phyloP scores from a whole-genome alignment of 306 rosid species.

The Lathyrus oleraceus region DNA sequence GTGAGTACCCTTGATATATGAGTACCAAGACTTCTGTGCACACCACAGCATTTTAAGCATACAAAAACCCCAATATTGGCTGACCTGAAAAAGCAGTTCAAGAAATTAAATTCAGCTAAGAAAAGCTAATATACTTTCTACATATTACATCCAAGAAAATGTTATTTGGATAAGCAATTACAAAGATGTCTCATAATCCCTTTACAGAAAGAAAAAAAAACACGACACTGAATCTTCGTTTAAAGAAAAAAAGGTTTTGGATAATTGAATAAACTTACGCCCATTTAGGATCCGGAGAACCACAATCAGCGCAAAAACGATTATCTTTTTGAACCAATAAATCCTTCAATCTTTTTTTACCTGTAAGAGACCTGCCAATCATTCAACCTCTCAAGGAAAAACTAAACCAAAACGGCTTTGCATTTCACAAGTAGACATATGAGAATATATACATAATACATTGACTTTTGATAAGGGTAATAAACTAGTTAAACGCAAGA shows the following conservation, averaged over 20 bases:
- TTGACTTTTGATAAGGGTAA: not conserved
- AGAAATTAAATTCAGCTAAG: slow-evolving; percentile 26
- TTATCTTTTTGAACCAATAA: slow-evolving; percentile 78
- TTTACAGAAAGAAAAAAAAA: not conserved
- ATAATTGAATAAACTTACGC: slow-evolving; percentile 64
- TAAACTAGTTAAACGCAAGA: slow-evolving; percentile 11
- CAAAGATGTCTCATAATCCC: slow-evolving; percentile 20
- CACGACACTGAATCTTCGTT: not conserved
- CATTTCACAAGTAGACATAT: slow-evolving; percentile 4
- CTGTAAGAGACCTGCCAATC: slow-evolving; percentile 50
- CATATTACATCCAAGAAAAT: not conserved
- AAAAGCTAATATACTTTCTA: slow-evolving; percentile 1
- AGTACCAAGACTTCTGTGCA: slow-evolving; percentile 88
- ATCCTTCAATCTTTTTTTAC: slow-evolving; percentile 75
- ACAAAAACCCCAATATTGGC: slow-evolving; percentile 92
- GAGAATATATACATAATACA: not conserved
- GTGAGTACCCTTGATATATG: slow-evolving; percentile 83
- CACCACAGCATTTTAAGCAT: slow-evolving; percentile 90
- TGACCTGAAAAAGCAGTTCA: slow-evolving; percentile 60
- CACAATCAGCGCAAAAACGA: slow-evolving; percentile 84
- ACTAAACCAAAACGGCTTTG: slow-evolving; percentile 17
- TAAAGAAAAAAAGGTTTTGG: not conserved
- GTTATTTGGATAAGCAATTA: not conserved
- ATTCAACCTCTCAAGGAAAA: slow-evolving; percentile 39
- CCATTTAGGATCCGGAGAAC: slow-evolving; percentile 92